Base-by-base conservation (phyloP, 108 stramenopile species). In the Bacterosira constricta region DNA sequence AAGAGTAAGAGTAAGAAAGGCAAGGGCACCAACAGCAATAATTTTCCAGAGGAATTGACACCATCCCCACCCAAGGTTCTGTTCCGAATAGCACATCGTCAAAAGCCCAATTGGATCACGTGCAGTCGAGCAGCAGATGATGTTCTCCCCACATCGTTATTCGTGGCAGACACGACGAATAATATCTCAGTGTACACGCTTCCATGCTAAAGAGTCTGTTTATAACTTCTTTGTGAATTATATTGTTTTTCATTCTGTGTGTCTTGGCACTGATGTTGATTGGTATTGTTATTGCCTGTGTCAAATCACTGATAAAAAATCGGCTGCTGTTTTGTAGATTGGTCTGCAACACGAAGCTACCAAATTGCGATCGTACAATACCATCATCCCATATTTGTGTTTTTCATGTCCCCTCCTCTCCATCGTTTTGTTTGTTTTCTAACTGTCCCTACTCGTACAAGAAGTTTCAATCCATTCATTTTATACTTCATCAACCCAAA, bases 141-240 rank as follows among this genome's bases (percentile, higher is more conserved):
- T 31, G 27, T 38, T 21, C 42, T 76, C 20, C 72, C 87, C 6
- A 47, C 17, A 30, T 70, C 87, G 6, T 29, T 93, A 10, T 90
- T 90, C 81, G 87, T 93, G 30, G 87, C 93, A 1, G 93, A 94
- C 46, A 90, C 86, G 35, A 79, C 87, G 56, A 77, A 81, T 38
- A 83, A 90, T 25, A 90, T 94, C 35, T 29, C 30, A 13, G 69
- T 46, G 44, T 55, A 55, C 18, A 54, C 53, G 31, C 18, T 55
- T 1, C 38, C 34, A 1, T 32, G 83, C 83, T 18, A 81, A 27
- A 30, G 29, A 52, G 21, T 4, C n/a, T n/a, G n/a, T n/a, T n/a
- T n/a, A n/a, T n/a, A n/a, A n/a, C n/a, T n/a, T n/a, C n/a, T n/a
- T n/a, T n/a, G n/a, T n/a, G n/a, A n/a, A n/a, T n/a, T n/a, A n/a